Conservation (phyloP, 441 rosid species). For the Gossypium davidsonii region DNA sequence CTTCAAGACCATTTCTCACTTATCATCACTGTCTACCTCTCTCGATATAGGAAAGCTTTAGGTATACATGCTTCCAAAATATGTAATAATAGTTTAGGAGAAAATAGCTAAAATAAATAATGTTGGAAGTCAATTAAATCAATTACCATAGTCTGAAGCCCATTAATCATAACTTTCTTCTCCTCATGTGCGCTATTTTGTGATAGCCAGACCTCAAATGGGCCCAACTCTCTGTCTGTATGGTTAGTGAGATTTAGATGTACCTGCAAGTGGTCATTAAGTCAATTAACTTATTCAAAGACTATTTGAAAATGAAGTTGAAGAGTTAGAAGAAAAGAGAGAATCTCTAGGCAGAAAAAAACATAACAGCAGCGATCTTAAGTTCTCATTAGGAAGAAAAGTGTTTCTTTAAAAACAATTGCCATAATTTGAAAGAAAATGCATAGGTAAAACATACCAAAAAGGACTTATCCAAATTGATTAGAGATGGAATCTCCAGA, state of each 20-base stretch:
- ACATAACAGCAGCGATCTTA: background rate
- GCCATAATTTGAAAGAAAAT: slow-evolving; percentile 4
- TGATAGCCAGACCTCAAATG: slow-evolving; percentile 71
- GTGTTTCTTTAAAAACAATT: background rate
- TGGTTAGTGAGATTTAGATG: slow-evolving; percentile 66
- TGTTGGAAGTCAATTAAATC: slow-evolving; percentile 9
- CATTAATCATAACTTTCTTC: slow-evolving; percentile 64
- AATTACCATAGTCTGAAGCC: slow-evolving; percentile 76
- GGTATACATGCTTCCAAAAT: background rate
- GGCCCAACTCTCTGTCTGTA: slow-evolving; percentile 71
- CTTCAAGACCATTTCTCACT: background rate
- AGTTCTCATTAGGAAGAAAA: background rate
- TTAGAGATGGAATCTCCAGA: slow-evolving; percentile 53
- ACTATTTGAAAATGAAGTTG: background rate
- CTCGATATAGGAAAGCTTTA: background rate
- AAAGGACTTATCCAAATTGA: slow-evolving; percentile 65
- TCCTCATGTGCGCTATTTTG: slow-evolving; percentile 51
- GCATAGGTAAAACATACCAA: slow-evolving; percentile 38
- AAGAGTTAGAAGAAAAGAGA: background rate
- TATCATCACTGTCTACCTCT: background rate
- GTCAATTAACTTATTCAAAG: slow-evolving; percentile 7
- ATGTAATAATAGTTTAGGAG: background rate
- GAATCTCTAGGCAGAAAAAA: background rate
- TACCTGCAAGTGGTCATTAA: slow-evolving; percentile 41
- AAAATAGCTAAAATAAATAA: slow-evolving; percentile 3